Base-by-base conservation (phyloP, 768 basidiomycete genomes). In the Boletus huronensis region DNA sequence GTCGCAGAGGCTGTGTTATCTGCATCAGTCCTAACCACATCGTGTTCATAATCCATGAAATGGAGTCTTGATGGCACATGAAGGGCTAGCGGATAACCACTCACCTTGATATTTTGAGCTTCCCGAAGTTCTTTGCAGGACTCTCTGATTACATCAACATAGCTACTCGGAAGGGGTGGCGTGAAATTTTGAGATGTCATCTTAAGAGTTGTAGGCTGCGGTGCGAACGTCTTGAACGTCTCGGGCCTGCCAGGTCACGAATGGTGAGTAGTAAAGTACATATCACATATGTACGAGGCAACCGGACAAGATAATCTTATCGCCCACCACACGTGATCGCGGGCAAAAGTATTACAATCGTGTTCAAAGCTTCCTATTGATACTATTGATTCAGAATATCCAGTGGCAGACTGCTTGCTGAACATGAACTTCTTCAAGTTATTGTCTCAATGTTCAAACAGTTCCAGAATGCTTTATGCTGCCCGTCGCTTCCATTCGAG, bases 61-160 rank as follows among this genome's bases (percentile, higher is more conserved):
- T 31, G 29, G 50, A 28, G 42, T 43, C 40, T 54, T 56, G 52
- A 54, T 54, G n/a, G 16, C 38, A 8, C 40, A 46, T 25, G 41
- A 49, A 38, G 42, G 11, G 41, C 19, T 1, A 35, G 31, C 29
- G 47, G 40, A 32, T 13, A 5, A 31, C 9, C 7, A 46, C 76
- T 82, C 65, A 87, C 88, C 57, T 67, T 70, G 31, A 90, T 79
- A 34, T 77, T 70, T 54, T 79, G 73, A 5, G 70, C 68, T 55
- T 74, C 61, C 23, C 84, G 75, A 48, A 84, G 65, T 23, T 74
- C 68, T 49, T 69, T 70, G 19, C 82, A 79, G 5, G 87, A 83
- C 45, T 77, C 65, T 45, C 80, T 78, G 35, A 90, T 78, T 14
- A 80, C 75, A 35, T 75, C 60, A 17, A 87, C 58, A 62, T 76